Evolutionary conservation across 2,329 filamentous ascomycete genomes (phyloP), one percentile per base, ranked within the genome.

Genomic region (Colletotrichum sp.): DNA sequence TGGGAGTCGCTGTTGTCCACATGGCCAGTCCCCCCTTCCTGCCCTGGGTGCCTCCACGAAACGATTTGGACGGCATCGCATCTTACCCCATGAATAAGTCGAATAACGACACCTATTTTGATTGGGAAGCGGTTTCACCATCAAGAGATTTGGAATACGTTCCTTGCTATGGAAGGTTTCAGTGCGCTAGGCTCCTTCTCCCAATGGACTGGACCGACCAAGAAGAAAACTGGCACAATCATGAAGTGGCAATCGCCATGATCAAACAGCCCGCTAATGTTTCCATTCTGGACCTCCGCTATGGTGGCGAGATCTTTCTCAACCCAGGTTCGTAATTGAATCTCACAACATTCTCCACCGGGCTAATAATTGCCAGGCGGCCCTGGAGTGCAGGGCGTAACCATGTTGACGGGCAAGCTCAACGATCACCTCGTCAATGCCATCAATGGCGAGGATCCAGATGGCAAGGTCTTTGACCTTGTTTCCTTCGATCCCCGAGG

Each of bases 401-500:
- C 44, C 18, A 57, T 60, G 16, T 39, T 72, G 32, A 44, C 62
- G 13, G 69, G 62, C 9, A 15, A 6, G 15, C 32, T 24, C 28
- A 60, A 60, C 16, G n/a, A 21, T 10, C 62, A 68, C 15, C 49
- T 72, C 8, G 34, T 15, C 12, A 18, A 34, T 3, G 13, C 63
- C 24, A 34, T 72, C 62, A 68, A 72, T 18, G 34, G 63, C 18
- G n/a, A 68, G 9, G 52, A 59, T 16, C 5, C 63, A 8, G 52
- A 26, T 0, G 87, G 88, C 12, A 87, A 89, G 57, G 82, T 81
- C 2, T 88, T 87, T 71, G 87, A 90, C 76, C 78, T 90, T 1
- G 72, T 90, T 2, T 84, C 84, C 0, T 90, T 89, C 68, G 88
- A 89, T 76, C 87, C 88, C 0, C 86, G 88, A 7, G 88, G 88